A percentile compares a stretch with the other conserved stretches of the same genome.
Evolutionary conservation across 768 basidiomycete genomes (phyloP).

Genomic region (Rhodotorula toruloides): DNA sequence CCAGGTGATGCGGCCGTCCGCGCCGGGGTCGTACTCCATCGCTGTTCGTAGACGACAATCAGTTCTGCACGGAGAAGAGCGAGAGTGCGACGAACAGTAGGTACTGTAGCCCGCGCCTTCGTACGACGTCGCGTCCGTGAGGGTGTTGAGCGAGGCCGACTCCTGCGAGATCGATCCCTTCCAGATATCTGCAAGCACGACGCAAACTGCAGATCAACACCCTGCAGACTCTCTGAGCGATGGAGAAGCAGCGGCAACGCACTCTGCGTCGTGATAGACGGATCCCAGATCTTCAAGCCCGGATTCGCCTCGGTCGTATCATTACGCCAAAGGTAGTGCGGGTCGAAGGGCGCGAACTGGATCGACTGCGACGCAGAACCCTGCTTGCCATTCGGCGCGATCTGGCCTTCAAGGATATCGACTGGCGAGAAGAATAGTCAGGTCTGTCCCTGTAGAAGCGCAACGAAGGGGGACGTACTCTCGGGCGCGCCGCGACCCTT

Average conservation of each 20-base stretch:
- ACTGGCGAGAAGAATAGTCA: constrained; percentile 1
- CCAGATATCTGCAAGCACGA: constrained; percentile 27
- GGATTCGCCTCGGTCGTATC: constrained; percentile 46
- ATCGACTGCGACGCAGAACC: constrained; percentile 71
- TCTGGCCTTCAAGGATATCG: constrained; percentile 70
- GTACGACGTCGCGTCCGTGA: constrained; percentile 32
- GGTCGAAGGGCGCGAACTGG: constrained; percentile 56
- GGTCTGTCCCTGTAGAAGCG: neutral
- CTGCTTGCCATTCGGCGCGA: constrained; percentile 52
- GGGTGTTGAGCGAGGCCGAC: constrained; percentile 32
- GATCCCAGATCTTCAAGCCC: constrained; percentile 56
- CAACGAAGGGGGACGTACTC: constrained; percentile 44
- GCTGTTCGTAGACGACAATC: neutral
- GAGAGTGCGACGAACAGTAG: constrained; percentile 19
- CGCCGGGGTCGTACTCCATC: constrained; percentile 37
- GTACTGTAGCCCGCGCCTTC: constrained; percentile 31
- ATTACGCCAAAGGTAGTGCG: constrained; percentile 60
- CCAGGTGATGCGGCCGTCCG: constrained; percentile 81
- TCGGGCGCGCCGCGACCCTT: constrained; percentile 74
- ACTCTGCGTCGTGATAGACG: constrained; percentile 37
- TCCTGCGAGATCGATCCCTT: constrained; percentile 35
- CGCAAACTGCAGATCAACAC: neutral
- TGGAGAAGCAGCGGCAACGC: neutral
- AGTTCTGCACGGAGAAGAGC: no score
- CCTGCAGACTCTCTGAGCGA: rapidly evolving